Conservation (phyloP, 2,329 filamentous ascomycete species). For the Aspergillus terreus region DNA sequence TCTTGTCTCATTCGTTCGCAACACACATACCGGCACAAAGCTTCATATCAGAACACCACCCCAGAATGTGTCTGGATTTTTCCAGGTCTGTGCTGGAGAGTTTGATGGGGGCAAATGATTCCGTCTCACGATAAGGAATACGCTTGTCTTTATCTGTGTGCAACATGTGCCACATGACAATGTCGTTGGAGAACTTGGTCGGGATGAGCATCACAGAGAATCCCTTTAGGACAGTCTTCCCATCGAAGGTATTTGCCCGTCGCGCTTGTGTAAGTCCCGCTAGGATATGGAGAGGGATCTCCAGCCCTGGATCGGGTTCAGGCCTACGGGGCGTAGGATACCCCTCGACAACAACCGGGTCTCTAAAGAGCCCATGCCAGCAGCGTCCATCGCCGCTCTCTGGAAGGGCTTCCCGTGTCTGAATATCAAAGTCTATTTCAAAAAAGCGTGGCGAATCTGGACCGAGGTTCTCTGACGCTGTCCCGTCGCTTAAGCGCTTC, state of each 20-base stretch:
- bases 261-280: constrained; percentile 3
- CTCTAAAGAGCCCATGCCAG: constrained; percentile 29
- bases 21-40: constrained; percentile 20
- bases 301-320: constrained; percentile 23
- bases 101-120: background rate
- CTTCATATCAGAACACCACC: constrained; percentile 26
- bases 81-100: background rate
- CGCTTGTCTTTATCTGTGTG: constrained; percentile 16
- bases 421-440: background rate
- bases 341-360: constrained; percentile 26
- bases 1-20: background rate
- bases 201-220: constrained; percentile 33
- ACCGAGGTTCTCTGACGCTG: too few species aligned
- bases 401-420: background rate
- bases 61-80: constrained; percentile 28
- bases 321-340: constrained; percentile 24
- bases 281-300: constrained; percentile 18
- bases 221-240: constrained; percentile 30
- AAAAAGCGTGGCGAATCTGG: background rate
- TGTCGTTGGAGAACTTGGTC: constrained; percentile 10
- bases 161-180: constrained; percentile 30
- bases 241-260: constrained; percentile 22
- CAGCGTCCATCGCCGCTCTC: constrained; percentile 20
- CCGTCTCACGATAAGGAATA: constrained; percentile 24
- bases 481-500: too few species aligned